Evolutionary conservation across 1,284 basidiomycete species (phyloP).

Genomic region (Leccinum griseonigrum): DNA sequence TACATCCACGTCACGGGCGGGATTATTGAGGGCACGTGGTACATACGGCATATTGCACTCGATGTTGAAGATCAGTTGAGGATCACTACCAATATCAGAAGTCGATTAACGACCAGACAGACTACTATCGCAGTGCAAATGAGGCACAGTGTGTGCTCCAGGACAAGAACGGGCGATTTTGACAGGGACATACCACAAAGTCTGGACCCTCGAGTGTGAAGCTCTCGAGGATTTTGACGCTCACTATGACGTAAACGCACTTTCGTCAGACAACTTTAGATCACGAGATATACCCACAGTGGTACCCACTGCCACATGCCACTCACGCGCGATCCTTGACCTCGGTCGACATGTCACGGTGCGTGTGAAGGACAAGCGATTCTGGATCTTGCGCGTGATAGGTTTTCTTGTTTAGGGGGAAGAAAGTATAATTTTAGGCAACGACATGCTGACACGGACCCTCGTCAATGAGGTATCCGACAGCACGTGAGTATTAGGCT

Average conservation of each 20-base stretch:
- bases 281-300: conserved; percentile 4
- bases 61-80: conserved; percentile 31
- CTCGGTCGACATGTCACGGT: conserved; percentile 1
- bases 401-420: conserved; percentile 4
- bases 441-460: conserved; percentile 5
- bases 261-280: conserved; percentile 4
- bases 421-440: background rate
- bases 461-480: background rate
- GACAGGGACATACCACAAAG: background rate
- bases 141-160: conserved; percentile 1
- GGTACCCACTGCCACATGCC: conserved; percentile 4
- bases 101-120: conserved; percentile 23
- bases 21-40: conserved; percentile 15
- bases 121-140: conserved; percentile 2
- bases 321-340: conserved; percentile 1
- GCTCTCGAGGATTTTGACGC: conserved; percentile 3
- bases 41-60: conserved; percentile 16
- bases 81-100: conserved; percentile 28
- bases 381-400: background rate
- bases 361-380: conserved; percentile 3
- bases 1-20: conserved; percentile 3
- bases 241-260: conserved; percentile 21
- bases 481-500: conserved; percentile 15
- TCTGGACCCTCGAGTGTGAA: conserved; percentile 4
- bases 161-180: background rate